phyloP scores from a whole-genome alignment of 192 early-diverging fungal species.

The Lobosporangium transversale region DNA sequence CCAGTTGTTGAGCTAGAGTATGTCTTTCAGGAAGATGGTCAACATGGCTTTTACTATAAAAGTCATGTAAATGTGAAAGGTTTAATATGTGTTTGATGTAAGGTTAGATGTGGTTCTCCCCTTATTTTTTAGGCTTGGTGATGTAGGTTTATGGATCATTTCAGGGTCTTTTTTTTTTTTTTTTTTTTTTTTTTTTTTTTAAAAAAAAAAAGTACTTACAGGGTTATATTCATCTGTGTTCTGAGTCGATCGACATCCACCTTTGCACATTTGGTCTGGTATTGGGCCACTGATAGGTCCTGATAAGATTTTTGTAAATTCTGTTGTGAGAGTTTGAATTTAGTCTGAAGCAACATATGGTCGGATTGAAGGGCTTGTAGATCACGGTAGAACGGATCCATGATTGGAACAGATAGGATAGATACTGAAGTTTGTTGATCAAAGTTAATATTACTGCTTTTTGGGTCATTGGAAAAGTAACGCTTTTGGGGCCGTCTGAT shows the following conservation, averaged over 20 bases:
- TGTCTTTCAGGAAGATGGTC: slow-evolving; percentile 47
- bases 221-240: slow-evolving; percentile 20
- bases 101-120: neutral
- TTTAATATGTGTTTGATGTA: neutral
- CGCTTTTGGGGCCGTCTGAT: neutral
- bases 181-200: too few species aligned
- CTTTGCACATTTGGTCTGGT: slow-evolving; percentile 30
- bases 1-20: slow-evolving; percentile 18
- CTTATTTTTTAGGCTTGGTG: too few species aligned
- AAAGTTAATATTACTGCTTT: neutral
- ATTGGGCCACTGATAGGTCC: slow-evolving; percentile 24
- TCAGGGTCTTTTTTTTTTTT: too few species aligned
- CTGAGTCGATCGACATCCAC: slow-evolving; percentile 13
- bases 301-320: slow-evolving; percentile 28
- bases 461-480: neutral
- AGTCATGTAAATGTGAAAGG: neutral
- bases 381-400: slow-evolving; percentile 31
- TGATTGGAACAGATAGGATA: slow-evolving; percentile 27
- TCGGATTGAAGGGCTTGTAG: slow-evolving; percentile 24
- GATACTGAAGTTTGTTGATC: slow-evolving; percentile 3
- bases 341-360: slow-evolving; percentile 6
- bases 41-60: slow-evolving; percentile 31
- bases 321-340: slow-evolving; percentile 37
- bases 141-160: too few species aligned
- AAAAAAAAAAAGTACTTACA: slow-evolving; percentile 31